Percentiles rank a stretch among this genome's conserved stretches.
phyloP scores from a whole-genome alignment of 257 asterid genomes.

The Gentiana macrophylla region DNA sequence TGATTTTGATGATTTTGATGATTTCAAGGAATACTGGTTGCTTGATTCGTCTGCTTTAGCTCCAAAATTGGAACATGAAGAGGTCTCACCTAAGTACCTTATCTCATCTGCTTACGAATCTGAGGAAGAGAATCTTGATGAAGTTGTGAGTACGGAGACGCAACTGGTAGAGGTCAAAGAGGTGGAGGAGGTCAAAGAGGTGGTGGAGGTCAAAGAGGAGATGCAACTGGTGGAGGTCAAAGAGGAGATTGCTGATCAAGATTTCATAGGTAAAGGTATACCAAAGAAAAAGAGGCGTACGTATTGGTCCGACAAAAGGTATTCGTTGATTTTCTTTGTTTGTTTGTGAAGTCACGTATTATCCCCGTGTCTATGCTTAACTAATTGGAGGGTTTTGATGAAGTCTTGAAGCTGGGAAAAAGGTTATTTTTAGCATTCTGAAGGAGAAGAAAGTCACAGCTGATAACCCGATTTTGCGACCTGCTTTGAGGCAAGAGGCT shows the following conservation, averaged over 20 bases:
- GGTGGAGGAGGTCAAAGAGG: constrained; percentile 3
- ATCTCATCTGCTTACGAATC: neutral
- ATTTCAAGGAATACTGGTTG: constrained; percentile 16
- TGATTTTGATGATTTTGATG: constrained; percentile 7
- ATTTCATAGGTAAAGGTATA: neutral
- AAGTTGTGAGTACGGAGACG: constrained; percentile 7
- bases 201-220: constrained; percentile 2
- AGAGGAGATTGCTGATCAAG: neutral
- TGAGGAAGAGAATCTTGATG: constrained; percentile 11
- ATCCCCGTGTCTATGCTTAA: neutral
- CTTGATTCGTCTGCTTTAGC: neutral
- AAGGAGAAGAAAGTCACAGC: constrained; percentile 15
- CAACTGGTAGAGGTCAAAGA: constrained; percentile 7
- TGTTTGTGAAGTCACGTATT: too few relatives aligned
- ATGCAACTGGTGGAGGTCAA: too few relatives aligned
- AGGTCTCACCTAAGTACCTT: constrained; percentile 7
- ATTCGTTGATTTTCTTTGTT: neutral
- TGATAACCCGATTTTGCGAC: constrained; percentile 14
- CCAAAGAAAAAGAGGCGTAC: constrained; percentile 14
- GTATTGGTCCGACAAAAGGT: constrained; percentile 23
- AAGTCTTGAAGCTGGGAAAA: constrained; percentile 17
- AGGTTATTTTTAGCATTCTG: constrained; percentile 13
- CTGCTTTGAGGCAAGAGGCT: constrained; percentile 19
- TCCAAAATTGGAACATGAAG: constrained; percentile 19
- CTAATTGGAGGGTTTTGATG: constrained; percentile 7